These are phyloP conservation scores for Leccinum imitatum DNA, from an alignment of 768 basidiomycete species.

Conservation along the genomic window DNA sequence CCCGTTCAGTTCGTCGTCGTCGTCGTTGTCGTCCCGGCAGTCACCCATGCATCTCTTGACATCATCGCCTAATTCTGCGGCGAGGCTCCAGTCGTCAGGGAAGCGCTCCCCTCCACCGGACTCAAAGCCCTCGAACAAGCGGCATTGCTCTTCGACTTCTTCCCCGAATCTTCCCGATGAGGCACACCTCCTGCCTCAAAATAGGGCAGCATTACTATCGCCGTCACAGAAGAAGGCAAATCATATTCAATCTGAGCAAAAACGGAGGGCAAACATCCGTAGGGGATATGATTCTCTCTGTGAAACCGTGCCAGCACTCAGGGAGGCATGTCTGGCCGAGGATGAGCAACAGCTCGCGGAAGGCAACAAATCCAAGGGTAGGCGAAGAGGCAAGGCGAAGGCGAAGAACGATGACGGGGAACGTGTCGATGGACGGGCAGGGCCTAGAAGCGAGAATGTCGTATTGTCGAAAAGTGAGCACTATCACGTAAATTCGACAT, in stretches of 20 bases:
- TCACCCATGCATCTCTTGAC: slow-evolving; percentile 24
- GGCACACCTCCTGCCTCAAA: slow-evolving; percentile 12
- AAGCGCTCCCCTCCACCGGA: slow-evolving; percentile 30
- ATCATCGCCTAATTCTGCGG: slow-evolving; percentile 12
- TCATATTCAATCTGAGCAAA: slow-evolving; percentile 93
- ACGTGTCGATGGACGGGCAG: slow-evolving; percentile 79
- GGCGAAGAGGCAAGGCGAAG: slow-evolving; percentile 38
- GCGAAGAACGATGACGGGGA: slow-evolving; percentile 52
- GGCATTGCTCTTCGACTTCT: slow-evolving; percentile 26
- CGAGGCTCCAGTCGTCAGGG: slow-evolving; percentile 15
- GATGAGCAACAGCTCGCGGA: slow-evolving; percentile 49
- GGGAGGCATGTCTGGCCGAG: slow-evolving; percentile 77
- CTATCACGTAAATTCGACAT: neutral
- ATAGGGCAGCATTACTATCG: slow-evolving; percentile 50
- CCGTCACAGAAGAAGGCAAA: slow-evolving; percentile 90
- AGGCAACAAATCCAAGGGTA: slow-evolving; percentile 33
- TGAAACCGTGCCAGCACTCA: slow-evolving; percentile 75
- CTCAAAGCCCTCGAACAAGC: slow-evolving; percentile 32
- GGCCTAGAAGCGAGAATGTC: slow-evolving; percentile 88
- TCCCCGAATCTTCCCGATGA: slow-evolving; percentile 13
- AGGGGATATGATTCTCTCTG: slow-evolving; percentile 88
- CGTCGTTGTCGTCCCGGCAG: slow-evolving; percentile 29
- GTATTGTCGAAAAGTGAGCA: slow-evolving; percentile 82
- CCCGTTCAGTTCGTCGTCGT: slow-evolving; percentile 26
- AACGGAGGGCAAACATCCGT: slow-evolving; percentile 87